These are phyloP conservation scores for Plantago ovata DNA, from an alignment of 257 asterid genomes.

Conservation along the genomic window DNA sequence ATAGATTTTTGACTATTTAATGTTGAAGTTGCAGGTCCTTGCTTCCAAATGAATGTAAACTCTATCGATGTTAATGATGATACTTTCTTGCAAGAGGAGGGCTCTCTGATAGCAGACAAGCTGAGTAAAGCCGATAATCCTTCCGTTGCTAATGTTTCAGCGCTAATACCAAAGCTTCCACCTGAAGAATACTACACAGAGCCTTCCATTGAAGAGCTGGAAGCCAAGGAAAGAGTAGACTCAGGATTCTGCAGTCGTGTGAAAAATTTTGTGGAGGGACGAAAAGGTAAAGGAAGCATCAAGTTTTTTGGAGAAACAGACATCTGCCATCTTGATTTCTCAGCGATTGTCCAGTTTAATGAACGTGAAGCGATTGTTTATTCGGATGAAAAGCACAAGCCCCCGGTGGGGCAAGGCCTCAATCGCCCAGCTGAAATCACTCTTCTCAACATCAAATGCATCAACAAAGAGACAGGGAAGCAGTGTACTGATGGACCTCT, in stretches of 20 bases:
- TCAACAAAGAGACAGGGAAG: conserved; percentile 48
- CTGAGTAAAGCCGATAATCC: too few relatives aligned
- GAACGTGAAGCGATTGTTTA: conserved; percentile 59
- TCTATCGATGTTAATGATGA: not conserved
- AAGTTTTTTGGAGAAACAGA: conserved; percentile 67
- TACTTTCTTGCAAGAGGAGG: too few relatives aligned
- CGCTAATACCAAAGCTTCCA: conserved; percentile 34
- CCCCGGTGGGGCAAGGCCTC: conserved; percentile 59
- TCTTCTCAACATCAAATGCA: conserved; percentile 62
- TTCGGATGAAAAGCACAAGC: conserved; percentile 54
- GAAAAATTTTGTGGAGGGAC: conserved; percentile 61
- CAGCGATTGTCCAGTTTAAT: conserved; percentile 50
- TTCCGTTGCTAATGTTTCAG: conserved; percentile 6
- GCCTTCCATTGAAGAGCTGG: conserved; percentile 26
- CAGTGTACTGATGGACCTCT: conserved; percentile 46
- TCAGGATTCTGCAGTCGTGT: conserved; percentile 64
- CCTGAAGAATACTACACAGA: conserved; percentile 28
- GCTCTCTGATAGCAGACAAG: too few relatives aligned
- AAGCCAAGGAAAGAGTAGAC: conserved; percentile 48
- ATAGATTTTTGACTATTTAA: not conserved
- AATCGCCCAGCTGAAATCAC: conserved; percentile 74
- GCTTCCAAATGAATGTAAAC: conserved; percentile 13
- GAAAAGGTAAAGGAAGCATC: conserved; percentile 58
- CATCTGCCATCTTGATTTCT: conserved; percentile 55
- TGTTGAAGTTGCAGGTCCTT: conserved; percentile 22